A percentile compares a stretch with the other conserved stretches of the same genome.
phyloP scores from a whole-genome alignment of 2,329 filamentous ascomycete genomes.

The Fusarium keratoplasticum region DNA sequence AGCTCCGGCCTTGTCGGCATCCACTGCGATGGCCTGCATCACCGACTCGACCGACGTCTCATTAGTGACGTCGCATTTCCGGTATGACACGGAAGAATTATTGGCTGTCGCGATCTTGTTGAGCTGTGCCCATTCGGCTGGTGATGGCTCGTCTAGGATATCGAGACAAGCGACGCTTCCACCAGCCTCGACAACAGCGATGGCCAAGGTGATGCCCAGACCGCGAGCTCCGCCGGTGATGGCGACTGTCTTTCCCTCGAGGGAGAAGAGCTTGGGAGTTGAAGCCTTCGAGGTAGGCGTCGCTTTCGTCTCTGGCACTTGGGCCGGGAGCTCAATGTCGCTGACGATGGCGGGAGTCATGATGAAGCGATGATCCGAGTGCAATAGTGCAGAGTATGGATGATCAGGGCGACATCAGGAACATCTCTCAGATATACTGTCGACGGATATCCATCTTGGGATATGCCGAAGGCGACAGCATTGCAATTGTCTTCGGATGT shows the following conservation, averaged over 20 bases:
- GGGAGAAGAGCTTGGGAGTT: slow-evolving; percentile 55
- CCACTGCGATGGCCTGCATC: slow-evolving; percentile 52
- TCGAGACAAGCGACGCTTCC: slow-evolving; percentile 62
- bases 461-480: not conserved
- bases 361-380: not conserved
- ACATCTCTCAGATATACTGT: not conserved
- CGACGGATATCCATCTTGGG: not conserved
- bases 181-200: slow-evolving; percentile 61
- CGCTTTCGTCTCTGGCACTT: slow-evolving; percentile 46
- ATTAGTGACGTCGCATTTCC: slow-evolving; percentile 60
- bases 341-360: slow-evolving; percentile 46
- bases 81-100: slow-evolving; percentile 53
- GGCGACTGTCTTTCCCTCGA: slow-evolving; percentile 56
- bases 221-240: slow-evolving; percentile 65
- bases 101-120: slow-evolving; percentile 54
- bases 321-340: slow-evolving; percentile 45
- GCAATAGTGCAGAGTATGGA: not conserved
- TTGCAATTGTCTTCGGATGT: not conserved
- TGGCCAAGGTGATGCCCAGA: slow-evolving; percentile 61
- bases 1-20: slow-evolving; percentile 46
- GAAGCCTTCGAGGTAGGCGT: slow-evolving; percentile 46
- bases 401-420: not conserved
- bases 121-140: slow-evolving; percentile 55
- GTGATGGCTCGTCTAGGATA: slow-evolving; percentile 52
- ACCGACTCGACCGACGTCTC: slow-evolving; percentile 52